phyloP scores from a whole-genome alignment of 2,329 filamentous ascomycete species.

The Bipolaris bicolor region DNA sequence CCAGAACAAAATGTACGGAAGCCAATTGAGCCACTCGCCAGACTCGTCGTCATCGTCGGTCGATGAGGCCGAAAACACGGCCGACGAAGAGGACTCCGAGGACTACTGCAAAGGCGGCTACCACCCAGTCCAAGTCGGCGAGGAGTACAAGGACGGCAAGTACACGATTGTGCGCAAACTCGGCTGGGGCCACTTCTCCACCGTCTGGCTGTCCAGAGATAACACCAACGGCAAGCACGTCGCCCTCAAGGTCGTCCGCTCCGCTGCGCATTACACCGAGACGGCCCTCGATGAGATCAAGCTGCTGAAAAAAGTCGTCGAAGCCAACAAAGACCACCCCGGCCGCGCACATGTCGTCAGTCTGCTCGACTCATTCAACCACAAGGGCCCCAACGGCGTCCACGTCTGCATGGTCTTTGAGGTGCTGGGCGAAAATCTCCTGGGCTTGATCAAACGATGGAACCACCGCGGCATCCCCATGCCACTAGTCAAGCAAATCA shows the following conservation, averaged over 20 bases:
- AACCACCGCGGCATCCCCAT: conserved; percentile 97
- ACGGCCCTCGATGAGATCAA: conserved; percentile 99
- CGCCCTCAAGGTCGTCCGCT: conserved; percentile 95
- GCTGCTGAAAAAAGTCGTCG: conserved; percentile 93
- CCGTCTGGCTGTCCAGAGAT: conserved; percentile 84
- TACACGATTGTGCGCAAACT: conserved; percentile 97
- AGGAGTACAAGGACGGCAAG: conserved; percentile 96
- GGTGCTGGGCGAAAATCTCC: conserved; percentile 90
- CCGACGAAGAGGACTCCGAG: conserved; percentile 97
- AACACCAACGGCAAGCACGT: conserved; percentile 91
- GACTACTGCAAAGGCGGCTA: conserved; percentile 99
- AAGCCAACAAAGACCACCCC: conserved; percentile 92
- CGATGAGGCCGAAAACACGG: conserved; percentile 85
- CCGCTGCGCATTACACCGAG: conserved; percentile 97
- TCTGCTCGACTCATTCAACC: conserved; percentile 94
- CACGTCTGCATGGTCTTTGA: conserved; percentile 99
- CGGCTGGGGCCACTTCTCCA: conserved; percentile 99
- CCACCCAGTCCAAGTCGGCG: conserved; percentile 91
- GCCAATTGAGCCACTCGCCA: conserved; percentile 73
- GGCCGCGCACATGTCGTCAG: conserved; percentile 95
- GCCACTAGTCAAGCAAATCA: conserved; percentile 96
- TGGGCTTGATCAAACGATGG: conserved; percentile 97
- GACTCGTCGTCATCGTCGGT: conserved; percentile 79
- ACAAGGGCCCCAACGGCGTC: conserved; percentile 93
- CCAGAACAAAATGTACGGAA: conserved; percentile 57